Base-by-base conservation (phyloP, 371 early-diverging fungal genomes). In the Rhizomucor miehei region DNA sequence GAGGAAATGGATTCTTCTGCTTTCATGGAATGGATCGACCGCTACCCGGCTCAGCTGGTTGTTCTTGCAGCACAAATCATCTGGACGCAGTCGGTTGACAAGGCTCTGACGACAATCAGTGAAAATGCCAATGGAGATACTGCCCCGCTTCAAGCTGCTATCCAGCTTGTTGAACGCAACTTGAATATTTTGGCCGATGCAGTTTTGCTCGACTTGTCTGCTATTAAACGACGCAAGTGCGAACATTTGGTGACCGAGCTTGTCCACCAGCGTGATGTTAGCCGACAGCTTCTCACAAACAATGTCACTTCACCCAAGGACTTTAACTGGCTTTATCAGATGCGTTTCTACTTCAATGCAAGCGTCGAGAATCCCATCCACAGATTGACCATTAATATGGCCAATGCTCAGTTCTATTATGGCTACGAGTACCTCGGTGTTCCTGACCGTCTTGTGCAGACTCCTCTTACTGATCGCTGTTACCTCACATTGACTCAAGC, bases 351-450 rank as follows among this genome's bases (percentile, higher is more conserved):
- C 77, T 90, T 89, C 61, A 81, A 87, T 51, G 49, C 74, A 10
- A 66, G 73, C 4, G 71, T 69, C 13, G 80, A 81, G 17, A 82
- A 91, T 45, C 88, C 90, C n/a, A 64, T 91, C 39, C 73, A 84
- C 46, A 75, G 90, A 29, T 77, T 98, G 25, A 71, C 70, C 0
- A 90, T 98, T 62, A 73, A 78, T 40, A 94, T 99, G 93, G 98
- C 97, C 17, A 92, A 97, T 63, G 95, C 98, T 12, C 68, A 81
- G 21, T 97, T 98, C 83, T 73, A 75, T 29, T 99, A 99, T 60
- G 98, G 98, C 0, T 99, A 88, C 58, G 99, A 99, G 73, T 99
- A 98, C 65, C 88, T 96, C 54, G 99, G 98, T 46, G 90, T 98
- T 3, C 85, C 89, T 12, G 98, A 99, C 65, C 90, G 96, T 14